These are phyloP conservation scores for Phytophthora idaei DNA, from an alignment of 352 stramenopile genomes.

Conservation along the genomic window DNA sequence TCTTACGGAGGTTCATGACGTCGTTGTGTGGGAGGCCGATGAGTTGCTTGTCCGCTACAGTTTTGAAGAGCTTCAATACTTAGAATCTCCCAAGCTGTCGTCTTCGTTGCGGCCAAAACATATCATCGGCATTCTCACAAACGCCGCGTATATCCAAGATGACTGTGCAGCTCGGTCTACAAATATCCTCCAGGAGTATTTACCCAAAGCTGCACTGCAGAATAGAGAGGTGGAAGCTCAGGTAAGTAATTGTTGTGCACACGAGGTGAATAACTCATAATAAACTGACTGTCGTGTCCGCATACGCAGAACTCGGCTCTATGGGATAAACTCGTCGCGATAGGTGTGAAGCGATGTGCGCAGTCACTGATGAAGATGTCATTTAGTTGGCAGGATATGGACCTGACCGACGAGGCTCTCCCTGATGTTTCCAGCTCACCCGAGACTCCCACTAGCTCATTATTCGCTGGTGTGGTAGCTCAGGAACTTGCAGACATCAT, in stretches of 20 bases:
- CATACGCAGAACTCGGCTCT: conserved; percentile 47
- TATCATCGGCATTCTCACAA: conserved; percentile 70
- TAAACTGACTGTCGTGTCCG: neutral
- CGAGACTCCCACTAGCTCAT: conserved; percentile 19
- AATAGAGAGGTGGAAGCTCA: conserved; percentile 48
- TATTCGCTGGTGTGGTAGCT: conserved; percentile 61
- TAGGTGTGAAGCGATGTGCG: conserved; percentile 61
- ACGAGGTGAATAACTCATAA: neutral
- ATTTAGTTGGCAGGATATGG: conserved; percentile 66
- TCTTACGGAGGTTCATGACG: conserved; percentile 63
- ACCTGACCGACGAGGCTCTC: conserved; percentile 59
- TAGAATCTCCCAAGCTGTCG: conserved; percentile 69
- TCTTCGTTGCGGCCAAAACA: conserved; percentile 68
- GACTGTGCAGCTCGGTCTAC: conserved; percentile 56
- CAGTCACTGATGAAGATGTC: conserved; percentile 77
- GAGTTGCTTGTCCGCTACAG: conserved; percentile 69
- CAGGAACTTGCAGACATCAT: conserved; percentile 52
- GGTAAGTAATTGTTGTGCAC: conserved; percentile 29
- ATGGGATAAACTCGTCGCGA: conserved; percentile 54
- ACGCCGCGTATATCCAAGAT: conserved; percentile 73
- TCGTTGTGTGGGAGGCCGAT: conserved; percentile 61
- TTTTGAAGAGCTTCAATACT: conserved; percentile 61
- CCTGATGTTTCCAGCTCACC: conserved; percentile 36
- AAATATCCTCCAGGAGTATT: conserved; percentile 61
- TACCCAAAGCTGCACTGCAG: conserved; percentile 52